Percentiles rank a stretch among this genome's conserved stretches.
These are phyloP conservation scores for Plantago ovata DNA, from an alignment of 257 asterid genomes.

Conservation along the genomic window DNA sequence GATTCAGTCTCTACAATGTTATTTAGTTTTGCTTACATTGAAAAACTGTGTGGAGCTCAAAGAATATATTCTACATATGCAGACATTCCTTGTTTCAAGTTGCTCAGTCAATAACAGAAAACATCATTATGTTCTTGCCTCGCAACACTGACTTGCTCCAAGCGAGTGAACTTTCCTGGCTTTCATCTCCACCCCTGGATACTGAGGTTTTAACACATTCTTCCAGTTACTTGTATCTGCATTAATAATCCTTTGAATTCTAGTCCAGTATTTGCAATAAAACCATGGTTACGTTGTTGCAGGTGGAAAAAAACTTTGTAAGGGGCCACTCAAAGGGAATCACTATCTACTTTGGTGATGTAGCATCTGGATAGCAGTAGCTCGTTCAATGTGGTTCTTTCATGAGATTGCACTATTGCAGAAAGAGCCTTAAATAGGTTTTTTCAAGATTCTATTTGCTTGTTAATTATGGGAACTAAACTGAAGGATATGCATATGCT, in stretches of 20 bases:
- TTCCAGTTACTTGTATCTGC: not conserved
- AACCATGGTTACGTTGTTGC: constrained; percentile 19
- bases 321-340: constrained; percentile 48
- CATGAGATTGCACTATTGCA: not conserved
- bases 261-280: not conserved
- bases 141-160: constrained; percentile 59
- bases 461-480: not conserved
- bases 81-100: constrained; percentile 65
- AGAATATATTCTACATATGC: constrained; percentile 21
- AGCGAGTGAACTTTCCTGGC: constrained; percentile 69
- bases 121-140: constrained; percentile 79
- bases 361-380: constrained; percentile 12
- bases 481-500: constrained; percentile 5
- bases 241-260: not conserved
- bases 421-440: not conserved
- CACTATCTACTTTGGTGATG: constrained; percentile 57
- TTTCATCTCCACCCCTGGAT: constrained; percentile 75
- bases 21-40: not conserved
- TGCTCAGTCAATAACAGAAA: constrained; percentile 62
- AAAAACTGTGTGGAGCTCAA: not conserved
- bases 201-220: constrained; percentile 38
- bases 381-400: not conserved
- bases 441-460: constrained; percentile 1
- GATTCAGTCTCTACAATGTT: not conserved
- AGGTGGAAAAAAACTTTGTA: constrained; percentile 65